Base-by-base conservation (phyloP, 495 filamentous ascomycete species). In the Copromyces sp. region DNA sequence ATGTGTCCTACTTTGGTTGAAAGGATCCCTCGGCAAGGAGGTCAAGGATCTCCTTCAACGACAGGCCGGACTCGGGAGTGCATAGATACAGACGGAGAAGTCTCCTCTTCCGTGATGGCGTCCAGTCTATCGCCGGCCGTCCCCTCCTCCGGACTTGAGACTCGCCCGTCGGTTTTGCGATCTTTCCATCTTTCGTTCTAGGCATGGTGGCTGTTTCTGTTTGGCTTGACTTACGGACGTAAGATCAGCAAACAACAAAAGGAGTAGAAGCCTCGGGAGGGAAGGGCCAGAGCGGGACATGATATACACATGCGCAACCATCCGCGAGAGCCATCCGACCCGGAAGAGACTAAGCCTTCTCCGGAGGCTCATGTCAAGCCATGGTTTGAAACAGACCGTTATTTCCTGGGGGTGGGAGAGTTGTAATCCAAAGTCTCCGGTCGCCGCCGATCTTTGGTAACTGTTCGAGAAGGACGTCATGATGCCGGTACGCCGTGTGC, bases 111-210 rank as follows among this genome's bases (percentile, higher is more conserved):
- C 68, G 71, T 20, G 74, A 71, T 14, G 61, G 40, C 1, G 72
- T 75, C 74, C 72, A 75, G 68, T 75, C 72, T 61, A 75, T 73
- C n/a, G 72, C 69, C 29, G 72, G 72, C 39, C 72, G 39, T 39
- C 74, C 72, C 32, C 74, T 72, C 61, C 69, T 68, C 42, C 74
- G 72, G 14, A 68, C 39, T 17, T 35, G 14, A 24, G 71, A 37
- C 73, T 37, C 39, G 6, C 37, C 39, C 14, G 61, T 47, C 32
- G 73, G 70, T 47, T 74, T 74, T 3, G 42, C 70, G 70, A 74
- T 71, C 72, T 39, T 65, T 32, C 68, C 68, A 35, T 70, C 68
- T 45, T 75, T 73, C 40, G 70, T 47, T 32, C 68, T 29, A 68
- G 38, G 68, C 68, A 74, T 74, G 14, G 17, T 39, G 29, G 53